Base-by-base conservation (phyloP, 2,329 filamentous ascomycete genomes). In the Fusarium chuoi region DNA sequence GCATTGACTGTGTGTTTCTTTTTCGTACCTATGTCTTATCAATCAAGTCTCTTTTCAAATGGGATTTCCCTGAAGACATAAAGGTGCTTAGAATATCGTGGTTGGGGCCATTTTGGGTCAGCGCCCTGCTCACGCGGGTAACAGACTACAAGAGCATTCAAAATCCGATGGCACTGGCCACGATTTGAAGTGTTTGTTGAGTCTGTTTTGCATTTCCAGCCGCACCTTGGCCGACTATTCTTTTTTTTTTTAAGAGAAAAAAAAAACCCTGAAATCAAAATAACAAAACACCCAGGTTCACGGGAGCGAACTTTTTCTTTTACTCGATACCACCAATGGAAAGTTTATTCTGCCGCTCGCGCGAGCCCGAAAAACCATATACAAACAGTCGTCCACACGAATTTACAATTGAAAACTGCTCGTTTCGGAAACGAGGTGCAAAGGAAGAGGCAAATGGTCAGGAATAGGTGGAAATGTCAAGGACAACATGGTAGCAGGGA, bases 321-420 rank as follows among this genome's bases (percentile, higher is more conserved):
- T 78, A 75, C 67, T 65, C 68, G 52, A 78, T 74, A 75, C 73
- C 71, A 73, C 51, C 57, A 55, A 61, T 49, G 63, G 76, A 77
- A 77, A 76, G 73, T 76, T 75, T 73, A 68, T 77, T 77, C 71
- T 74, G 68, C 77, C 79, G 81, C 82, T 83, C 81, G 80, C 81
- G 81, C 82, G 79, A 79, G 76, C 65, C 70, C 66, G 55, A 74
- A 72, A 59, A 58, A 45, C 68, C 68, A 77, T 66, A 78, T 70
- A 74, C 49, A 65, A 66, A 65, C 48, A 67, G 60, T 69, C 65
- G 67, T 73, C 59, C 71, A 68, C 65, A 68, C 62, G 65, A 70
- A 62, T 38, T 46, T 60, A 48, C 63, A 42, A 72, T 51, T 35
- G 39, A 65, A 41, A 72, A 62, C 42, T 49, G 46, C 55, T 58